phyloP scores from a whole-genome alignment of 768 basidiomycete genomes.

The Crepidotus variabilis region DNA sequence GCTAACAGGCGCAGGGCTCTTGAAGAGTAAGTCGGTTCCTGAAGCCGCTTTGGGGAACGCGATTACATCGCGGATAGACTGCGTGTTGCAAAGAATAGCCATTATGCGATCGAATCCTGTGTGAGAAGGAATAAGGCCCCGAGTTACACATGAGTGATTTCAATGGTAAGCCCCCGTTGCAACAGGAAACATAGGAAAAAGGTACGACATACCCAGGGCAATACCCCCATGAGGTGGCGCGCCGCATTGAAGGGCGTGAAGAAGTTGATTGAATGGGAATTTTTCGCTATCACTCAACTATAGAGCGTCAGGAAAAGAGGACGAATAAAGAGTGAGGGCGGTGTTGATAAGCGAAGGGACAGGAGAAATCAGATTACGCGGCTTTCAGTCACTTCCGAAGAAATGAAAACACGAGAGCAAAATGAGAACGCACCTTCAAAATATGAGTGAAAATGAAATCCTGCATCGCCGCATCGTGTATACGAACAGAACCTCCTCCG shows the following conservation, averaged over 20 bases:
- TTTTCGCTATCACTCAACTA: constrained; percentile 76
- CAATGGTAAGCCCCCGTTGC: constrained; percentile 9
- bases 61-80: constrained; percentile 92
- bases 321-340: constrained; percentile 3
- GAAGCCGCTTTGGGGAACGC: constrained; percentile 91
- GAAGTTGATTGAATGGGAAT: constrained; percentile 74
- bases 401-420: constrained; percentile 7
- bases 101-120: constrained; percentile 91
- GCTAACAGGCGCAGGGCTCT: constrained; percentile 68
- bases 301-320: constrained; percentile 1
- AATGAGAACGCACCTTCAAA: constrained; percentile 56
- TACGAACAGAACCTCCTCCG: constrained; percentile 89
- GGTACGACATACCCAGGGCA: constrained; percentile 64
- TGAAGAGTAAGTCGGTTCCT: constrained; percentile 86
- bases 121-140: constrained; percentile 7
- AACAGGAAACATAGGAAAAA: constrained; percentile 8
- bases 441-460: constrained; percentile 75
- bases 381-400: not conserved
- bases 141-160: constrained; percentile 4
- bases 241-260: constrained; percentile 84
- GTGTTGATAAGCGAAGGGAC: not conserved
- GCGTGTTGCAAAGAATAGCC: constrained; percentile 82
- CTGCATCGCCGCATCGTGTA: constrained; percentile 87
- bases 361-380: constrained; percentile 5
- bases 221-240: constrained; percentile 96